Evolutionary conservation across 306 rosid species (phyloP), one percentile per base, ranked within the genome.

Genomic region (Herpetospermum pedunculosum): DNA sequence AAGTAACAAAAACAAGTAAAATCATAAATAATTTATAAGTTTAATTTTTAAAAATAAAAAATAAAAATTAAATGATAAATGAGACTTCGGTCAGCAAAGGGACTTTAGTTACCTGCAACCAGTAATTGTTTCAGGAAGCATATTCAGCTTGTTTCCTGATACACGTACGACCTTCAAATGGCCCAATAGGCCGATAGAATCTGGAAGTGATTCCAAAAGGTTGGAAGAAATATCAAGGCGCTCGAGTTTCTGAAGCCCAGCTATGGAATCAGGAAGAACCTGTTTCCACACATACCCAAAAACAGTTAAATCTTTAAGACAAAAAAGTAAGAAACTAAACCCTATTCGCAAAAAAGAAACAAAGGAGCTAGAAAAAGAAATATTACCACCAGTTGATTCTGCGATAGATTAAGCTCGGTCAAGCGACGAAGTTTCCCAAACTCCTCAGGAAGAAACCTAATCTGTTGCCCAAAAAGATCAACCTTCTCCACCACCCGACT

Each of bases 81-180:
- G n/a, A n/a, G n/a, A n/a, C n/a, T n/a, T n/a, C n/a, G n/a, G n/a
- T n/a, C n/a, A n/a, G n/a, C n/a, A n/a, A n/a, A n/a, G n/a, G n/a
- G n/a, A n/a, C n/a, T n/a, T 60, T 76, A 93, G 15, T 57, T 78
- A 94, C 97, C 90, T 88, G 96, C 99, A 91, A 18, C 83, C 88
- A 72, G 88, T 72, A 49, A 89, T 77, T 47, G 95, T 76, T 69
- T 94, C 97, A 41, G 97, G 97, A 77, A 94, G 95, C 54, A 79
- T 49, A 46, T 0, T 62, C 21, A 94, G 83, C 89, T 91, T 89
- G 89, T 94, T 94, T 58, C 89, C 91, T 1, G 91, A 86, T 53
- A 88, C 90, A 81, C 77, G 84, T 43, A 94, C 83, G 32, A 86
- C 28, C 73, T 86, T 94, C 87, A 94, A 68, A 74, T 82, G 86